A percentile compares a stretch with the other conserved stretches of the same genome.
Conservation (phyloP, 2,329 filamentous ascomycete genomes). For the Trichoderma koningii region DNA sequence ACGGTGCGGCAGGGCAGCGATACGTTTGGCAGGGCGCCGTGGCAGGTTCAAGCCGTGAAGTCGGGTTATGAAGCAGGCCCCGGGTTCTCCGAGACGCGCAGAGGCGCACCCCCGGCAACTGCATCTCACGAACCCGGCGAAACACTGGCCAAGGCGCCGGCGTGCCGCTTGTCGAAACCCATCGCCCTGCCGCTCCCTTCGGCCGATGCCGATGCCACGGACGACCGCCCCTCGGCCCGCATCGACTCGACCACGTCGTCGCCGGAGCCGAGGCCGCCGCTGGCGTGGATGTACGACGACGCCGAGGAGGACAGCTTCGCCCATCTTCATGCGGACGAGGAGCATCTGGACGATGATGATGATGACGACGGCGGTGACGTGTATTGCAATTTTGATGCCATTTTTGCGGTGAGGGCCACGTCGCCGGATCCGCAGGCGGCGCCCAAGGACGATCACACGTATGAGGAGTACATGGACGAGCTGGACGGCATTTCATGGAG, state of each 20-base stretch:
- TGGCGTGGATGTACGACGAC: conserved; percentile 35
- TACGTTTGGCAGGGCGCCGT: conserved; percentile 31
- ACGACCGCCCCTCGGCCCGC: conserved; percentile 37
- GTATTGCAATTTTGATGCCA: conserved; percentile 57
- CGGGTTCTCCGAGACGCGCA: neutral
- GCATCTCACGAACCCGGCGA: neutral
- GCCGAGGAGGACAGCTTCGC: conserved; percentile 51
- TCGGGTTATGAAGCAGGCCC: conserved; percentile 30
- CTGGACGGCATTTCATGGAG: conserved; percentile 56
- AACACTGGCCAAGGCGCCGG: conserved; percentile 31
- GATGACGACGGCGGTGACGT: conserved; percentile 51
- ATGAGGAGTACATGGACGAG: conserved; percentile 59
- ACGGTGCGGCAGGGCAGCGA: conserved; percentile 31
- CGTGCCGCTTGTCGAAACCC: conserved; percentile 37
- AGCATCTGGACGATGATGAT: conserved; percentile 51
- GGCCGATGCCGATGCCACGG: conserved; percentile 34
- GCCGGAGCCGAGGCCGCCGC: conserved; percentile 39
- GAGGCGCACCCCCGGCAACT: neutral
- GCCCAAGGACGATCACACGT: conserved; percentile 45
- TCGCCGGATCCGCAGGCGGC: conserved; percentile 31
- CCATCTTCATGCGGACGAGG: conserved; percentile 51
- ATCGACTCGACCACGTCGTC: conserved; percentile 38
- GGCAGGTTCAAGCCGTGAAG: conserved; percentile 33
- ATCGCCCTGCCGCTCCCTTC: conserved; percentile 37
- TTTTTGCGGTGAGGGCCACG: conserved; percentile 32